phyloP scores from a whole-genome alignment of 1,284 basidiomycete genomes.

The Fomitopsis schrenkii region DNA sequence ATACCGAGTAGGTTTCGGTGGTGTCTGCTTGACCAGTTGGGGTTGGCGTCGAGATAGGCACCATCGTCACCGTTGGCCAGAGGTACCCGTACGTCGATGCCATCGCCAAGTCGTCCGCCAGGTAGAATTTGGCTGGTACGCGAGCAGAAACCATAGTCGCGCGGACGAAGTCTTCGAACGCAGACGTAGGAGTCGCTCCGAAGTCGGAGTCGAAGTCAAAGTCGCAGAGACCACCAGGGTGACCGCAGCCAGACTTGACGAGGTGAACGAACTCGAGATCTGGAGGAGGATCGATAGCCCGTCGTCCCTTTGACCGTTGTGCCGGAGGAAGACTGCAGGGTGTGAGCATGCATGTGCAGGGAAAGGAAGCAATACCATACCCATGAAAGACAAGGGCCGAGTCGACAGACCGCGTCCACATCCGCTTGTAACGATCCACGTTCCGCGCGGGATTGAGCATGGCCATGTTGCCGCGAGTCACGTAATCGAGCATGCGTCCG shows the following conservation, averaged over 20 bases:
- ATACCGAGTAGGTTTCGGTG: background rate
- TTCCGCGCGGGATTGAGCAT: background rate
- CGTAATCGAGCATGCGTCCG: background rate
- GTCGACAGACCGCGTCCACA: background rate
- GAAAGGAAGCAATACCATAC: background rate
- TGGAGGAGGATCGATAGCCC: background rate
- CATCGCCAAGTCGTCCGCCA: background rate
- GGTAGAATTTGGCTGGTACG: background rate
- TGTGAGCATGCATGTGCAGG: background rate
- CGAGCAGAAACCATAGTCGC: background rate
- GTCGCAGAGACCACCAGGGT: background rate
- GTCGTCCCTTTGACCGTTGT: background rate
- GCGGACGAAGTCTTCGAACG: background rate
- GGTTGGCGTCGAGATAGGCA: background rate
- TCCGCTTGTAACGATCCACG: background rate
- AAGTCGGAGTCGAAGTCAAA: background rate
- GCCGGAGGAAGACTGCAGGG: background rate
- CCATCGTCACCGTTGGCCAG: background rate
- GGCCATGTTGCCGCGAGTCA: background rate
- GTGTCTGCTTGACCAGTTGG: background rate
- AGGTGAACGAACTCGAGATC: background rate
- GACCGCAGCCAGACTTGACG: background rate
- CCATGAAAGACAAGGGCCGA: background rate
- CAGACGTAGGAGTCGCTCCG: background rate
- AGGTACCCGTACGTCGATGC: background rate